Evolutionary conservation across 305 asterid genomes (phyloP).

Genomic region (Rubia peregrina): DNA sequence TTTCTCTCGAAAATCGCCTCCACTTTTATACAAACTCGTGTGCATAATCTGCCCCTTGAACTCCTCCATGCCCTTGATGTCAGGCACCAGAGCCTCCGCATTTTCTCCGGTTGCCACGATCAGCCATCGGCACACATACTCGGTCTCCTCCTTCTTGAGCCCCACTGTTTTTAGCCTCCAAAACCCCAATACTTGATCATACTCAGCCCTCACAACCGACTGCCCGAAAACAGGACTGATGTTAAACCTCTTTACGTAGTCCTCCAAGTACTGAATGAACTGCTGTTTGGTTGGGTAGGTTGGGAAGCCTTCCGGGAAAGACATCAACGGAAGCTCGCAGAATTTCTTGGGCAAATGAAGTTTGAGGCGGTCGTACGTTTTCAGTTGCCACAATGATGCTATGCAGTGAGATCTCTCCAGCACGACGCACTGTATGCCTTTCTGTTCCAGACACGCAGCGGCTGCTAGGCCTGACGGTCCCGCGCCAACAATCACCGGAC

Average conservation of each 20-base stretch:
- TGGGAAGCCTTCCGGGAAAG: slow-evolving; percentile 64
- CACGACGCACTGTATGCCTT: slow-evolving; percentile 50
- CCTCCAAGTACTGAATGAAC: slow-evolving; percentile 49
- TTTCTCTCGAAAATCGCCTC: slow-evolving; percentile 42
- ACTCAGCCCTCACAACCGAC: slow-evolving; percentile 46
- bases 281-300: slow-evolving; percentile 78
- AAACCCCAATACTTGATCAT: slow-evolving; percentile 33
- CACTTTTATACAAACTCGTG: slow-evolving; percentile 64
- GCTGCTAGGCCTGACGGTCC: slow-evolving; percentile 94
- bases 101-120: slow-evolving; percentile 90
- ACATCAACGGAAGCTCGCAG: slow-evolving; percentile 76
- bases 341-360: slow-evolving; percentile 84
- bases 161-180: slow-evolving; percentile 46
- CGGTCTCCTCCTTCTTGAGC: slow-evolving; percentile 22
- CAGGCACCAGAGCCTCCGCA: slow-evolving; percentile 75
- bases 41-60: slow-evolving; percentile 60
- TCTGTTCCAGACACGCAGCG: slow-evolving; percentile 64
- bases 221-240: slow-evolving; percentile 52
- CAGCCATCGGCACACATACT: slow-evolving; percentile 63
- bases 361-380: slow-evolving; percentile 67
- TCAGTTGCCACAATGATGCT: slow-evolving; percentile 83
- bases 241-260: slow-evolving; percentile 45
- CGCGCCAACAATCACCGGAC: slow-evolving; percentile 81
- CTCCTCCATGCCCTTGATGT: slow-evolving; percentile 50
- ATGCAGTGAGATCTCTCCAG: slow-evolving; percentile 71